Evolutionary conservation across 257 asterid species (phyloP).

Genomic region (Apocynum venetum): DNA sequence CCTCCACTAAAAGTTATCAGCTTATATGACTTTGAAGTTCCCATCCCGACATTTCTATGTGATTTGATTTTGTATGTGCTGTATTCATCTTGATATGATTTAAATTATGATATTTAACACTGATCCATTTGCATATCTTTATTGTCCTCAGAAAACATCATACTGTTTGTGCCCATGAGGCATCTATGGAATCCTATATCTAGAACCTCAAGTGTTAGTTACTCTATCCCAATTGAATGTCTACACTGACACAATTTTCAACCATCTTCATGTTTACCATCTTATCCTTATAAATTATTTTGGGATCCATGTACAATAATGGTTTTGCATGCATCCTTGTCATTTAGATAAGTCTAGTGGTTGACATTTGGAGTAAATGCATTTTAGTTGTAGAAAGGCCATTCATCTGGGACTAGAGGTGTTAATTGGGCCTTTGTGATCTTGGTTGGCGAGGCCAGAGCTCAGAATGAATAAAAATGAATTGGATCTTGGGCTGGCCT

Average conservation of each 20-base stretch:
- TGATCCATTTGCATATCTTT: neutral
- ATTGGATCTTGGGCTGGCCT: neutral
- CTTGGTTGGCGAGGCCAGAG: neutral
- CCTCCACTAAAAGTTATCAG: neutral
- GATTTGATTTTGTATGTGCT: neutral
- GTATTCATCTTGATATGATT: neutral
- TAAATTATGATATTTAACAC: neutral
- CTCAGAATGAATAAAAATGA: neutral
- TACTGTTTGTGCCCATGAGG: neutral
- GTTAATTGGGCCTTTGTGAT: neutral
- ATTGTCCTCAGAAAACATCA: neutral
- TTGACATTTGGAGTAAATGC: neutral
- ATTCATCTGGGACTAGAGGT: neutral
- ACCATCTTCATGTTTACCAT: neutral
- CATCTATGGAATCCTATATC: neutral
- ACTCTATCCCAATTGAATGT: neutral
- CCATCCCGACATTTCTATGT: neutral
- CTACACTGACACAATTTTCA: neutral
- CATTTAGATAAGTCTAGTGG: neutral
- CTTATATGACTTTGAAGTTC: neutral
- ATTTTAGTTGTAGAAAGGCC: neutral
- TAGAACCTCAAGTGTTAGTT: neutral
- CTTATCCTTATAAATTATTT: neutral
- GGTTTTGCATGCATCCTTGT: neutral
- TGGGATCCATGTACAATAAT: neutral